Base-by-base conservation (phyloP, 75 land plant genomes). In the Pinus tabuliformis region DNA sequence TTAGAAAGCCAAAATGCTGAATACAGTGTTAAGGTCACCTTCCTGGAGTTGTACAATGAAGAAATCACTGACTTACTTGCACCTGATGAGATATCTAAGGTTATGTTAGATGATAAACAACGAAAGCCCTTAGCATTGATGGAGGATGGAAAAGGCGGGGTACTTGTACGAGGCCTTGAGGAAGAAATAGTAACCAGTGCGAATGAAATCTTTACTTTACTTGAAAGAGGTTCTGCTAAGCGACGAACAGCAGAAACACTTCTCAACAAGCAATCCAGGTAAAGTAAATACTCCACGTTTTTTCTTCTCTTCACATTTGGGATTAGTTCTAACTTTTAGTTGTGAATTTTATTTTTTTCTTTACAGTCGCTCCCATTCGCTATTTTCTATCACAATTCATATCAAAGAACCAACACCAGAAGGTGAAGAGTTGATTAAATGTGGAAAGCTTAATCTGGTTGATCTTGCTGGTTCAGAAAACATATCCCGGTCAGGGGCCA, bases 361-460 rank as follows among this genome's bases (percentile, higher is more conserved):
- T 80, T 75, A 71, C 93, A 97, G 99, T 78, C 99, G 99, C 24
- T 97, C 99, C 57, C 99, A 97, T 85, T 97, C 99, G 33, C 83
- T 97, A 2, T 97, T 97, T 82, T 89, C 98, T 45, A 94, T 97
- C 33, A 92, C 98, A 37, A 97, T 97, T 77, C 99, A 97, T 78
- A 97, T 97, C 56, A 97, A 97, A 81, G 99, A 97, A 80, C 89
- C 95, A 49, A 94, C 99, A 2, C 99, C 99, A 37, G 99, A 97
- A 78, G 99, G 99, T 70, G 99, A 97, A 78, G 99, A 97, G 82
- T 88, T 97, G 4, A 94, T 97, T 14, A 97, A 97, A 80, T 97
- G 99, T 79, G 99, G 99, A 54, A 97, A 97, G 80, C 79, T 97
- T 57, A 97, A 97, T 82, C 70, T 97, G 58, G 99, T 97, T 77